Evolutionary conservation across 805 yeast species (phyloP), one percentile per base, ranked within the genome.

Genomic region (Zygosaccharomyces gambellarensis): DNA sequence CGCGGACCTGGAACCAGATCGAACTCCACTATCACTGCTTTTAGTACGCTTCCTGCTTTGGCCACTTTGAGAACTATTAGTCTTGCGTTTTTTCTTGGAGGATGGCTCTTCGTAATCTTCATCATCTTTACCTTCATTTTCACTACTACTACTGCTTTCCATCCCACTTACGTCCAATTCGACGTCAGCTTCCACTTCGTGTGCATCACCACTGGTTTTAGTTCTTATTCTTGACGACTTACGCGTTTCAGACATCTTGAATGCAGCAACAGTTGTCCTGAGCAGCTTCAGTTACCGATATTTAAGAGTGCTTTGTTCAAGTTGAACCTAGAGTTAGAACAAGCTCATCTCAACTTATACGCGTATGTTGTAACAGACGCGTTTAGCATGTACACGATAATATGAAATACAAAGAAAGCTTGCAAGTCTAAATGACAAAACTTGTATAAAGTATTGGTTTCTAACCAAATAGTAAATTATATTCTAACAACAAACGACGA

Each of bases 171-270:
- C 49, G 23, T 57, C 61, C 17, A 49, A 45, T 1, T 51, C 48
- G 5, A 55, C 50, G 9, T 55, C 61, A 11, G 51, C 43, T 10
- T 42, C 50, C 19, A 44, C 53, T 7, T 38, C 56, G 31, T 36
- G 48, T 17, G 36, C 34, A n/a, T 19, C 46, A 10, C 43, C 30
- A 5, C 51, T 49, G 3, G 60, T 53, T 41, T 50, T 59, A 14
- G 56, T 56, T 39, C 60, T 54, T 12, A 57, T 45, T 39, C 68
- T 55, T 2, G 58, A 41, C 1, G 66, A 62, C 74, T 76, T 38
- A 71, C 81, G 68, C 71, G 69, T 47, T 12, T 47, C 53, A 14
- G 65, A 48, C 68, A 62, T 63, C 14, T 9, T 34, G 2, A 10
- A 17, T 4, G 38, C 14, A 9, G 5, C 14, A 4, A 3, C 17